phyloP scores from a whole-genome alignment of 257 asterid genomes.

The Catharanthus roseus region DNA sequence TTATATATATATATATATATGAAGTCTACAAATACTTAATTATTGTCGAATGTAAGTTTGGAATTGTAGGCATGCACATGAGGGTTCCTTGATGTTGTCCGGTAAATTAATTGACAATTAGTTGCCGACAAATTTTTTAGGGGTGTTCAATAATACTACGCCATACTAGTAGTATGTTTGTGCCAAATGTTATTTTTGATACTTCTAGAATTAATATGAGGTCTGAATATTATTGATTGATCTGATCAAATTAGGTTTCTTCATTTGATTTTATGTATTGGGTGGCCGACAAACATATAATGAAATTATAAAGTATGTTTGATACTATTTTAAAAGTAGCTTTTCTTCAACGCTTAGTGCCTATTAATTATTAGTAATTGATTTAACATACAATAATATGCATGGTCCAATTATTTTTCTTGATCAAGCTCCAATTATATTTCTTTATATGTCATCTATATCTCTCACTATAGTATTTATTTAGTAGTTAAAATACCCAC shows the following conservation, averaged over 20 bases:
- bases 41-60: no score
- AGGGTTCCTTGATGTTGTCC: no score
- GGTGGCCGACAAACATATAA: conserved; percentile 22
- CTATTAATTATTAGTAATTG: no score
- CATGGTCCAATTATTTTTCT: background rate
- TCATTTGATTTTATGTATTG: background rate
- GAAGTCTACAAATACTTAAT: no score
- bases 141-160: no score
- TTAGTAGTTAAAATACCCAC: background rate
- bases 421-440: no score
- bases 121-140: conserved; percentile 10
- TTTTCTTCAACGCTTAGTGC: background rate
- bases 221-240: background rate
- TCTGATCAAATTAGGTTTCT: conserved; percentile 1
- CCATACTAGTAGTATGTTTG: background rate
- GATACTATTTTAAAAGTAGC: background rate
- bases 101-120: no score
- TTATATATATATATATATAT: no score
- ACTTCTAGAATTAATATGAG: background rate
- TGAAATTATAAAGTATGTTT: background rate
- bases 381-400: background rate
- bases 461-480: background rate
- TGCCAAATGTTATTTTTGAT: background rate
- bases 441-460: background rate
- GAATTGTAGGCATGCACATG: no score